Evolutionary conservation across 2,329 filamentous ascomycete species (phyloP), one percentile per base, ranked within the genome.

Genomic region (Pseudogymnoascus sp.): DNA sequence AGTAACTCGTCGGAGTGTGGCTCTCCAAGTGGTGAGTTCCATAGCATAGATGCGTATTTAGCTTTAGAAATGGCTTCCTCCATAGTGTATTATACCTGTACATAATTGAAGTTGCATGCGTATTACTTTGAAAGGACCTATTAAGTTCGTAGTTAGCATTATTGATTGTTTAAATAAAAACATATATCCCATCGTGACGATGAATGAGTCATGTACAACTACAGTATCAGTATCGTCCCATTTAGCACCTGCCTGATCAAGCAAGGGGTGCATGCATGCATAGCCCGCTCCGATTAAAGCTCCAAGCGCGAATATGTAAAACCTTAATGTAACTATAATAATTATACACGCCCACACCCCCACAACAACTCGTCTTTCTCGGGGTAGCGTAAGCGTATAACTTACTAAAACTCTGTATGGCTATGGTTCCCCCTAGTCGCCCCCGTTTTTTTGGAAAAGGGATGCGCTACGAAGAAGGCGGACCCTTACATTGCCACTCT

Each of bases 21-120:
- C 50, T 33, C 50, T 12, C 50, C 50, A 19, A 56, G 50, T 31
- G 50, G 50, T 19, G 50, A 56, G n/a, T 56, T 56, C 50, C 50
- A 56, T 56, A 33, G n/a, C 50, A 56, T 56, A 33, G 50, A 33
- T 33, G 50, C 50, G 6, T 56, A 56, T 56, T 56, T 56, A 12
- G 50, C 26, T 12, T 33, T 19, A 12, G n/a, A 19, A 14, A 56
- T 33, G 10, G 28, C 16, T 33, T 33, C 50, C 50, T 56, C 28
- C 50, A 33, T 33, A 4, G 4, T 53, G n/a, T 11, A n/a, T n/a
- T 50, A 11, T 24, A 43, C 11, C 19, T 3, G 6, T 22, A 46
- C 12, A 22, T 8, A 26, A 26, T 46, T 26, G 12, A 26, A 46
- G 11, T 26, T 46, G 12, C 5, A 22, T 43, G 12, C 22, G 12